A percentile compares a stretch with the other conserved stretches of the same genome.
Conservation (phyloP, 257 asterid genomes). For the Linderniella brevidens region DNA sequence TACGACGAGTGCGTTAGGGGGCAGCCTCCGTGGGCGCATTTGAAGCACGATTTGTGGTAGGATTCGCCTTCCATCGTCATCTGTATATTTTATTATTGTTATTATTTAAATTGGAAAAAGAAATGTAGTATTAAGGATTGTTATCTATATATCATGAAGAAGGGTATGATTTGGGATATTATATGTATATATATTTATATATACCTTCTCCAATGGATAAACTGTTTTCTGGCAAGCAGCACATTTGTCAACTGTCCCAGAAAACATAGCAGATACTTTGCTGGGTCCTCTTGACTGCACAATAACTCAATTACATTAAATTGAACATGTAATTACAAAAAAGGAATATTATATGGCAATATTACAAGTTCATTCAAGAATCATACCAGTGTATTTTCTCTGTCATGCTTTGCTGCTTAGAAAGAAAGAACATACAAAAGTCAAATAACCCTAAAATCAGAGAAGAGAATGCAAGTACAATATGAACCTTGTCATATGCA, state of each 20-base stretch:
- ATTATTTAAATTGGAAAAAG: background rate
- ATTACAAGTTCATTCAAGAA: background rate
- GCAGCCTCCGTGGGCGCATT: constrained; percentile 24
- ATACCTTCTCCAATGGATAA: constrained; percentile 41
- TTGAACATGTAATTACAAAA: background rate
- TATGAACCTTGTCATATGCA: too few relatives aligned
- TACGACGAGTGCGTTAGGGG: constrained; percentile 23
- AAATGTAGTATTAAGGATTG: background rate
- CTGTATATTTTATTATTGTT: too few relatives aligned
- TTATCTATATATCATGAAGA: background rate
- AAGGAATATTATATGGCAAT: background rate
- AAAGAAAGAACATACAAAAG: background rate
- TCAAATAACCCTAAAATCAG: background rate
- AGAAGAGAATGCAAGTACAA: background rate
- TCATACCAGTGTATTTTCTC: constrained; percentile 17
- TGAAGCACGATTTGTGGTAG: constrained; percentile 26
- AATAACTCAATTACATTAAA: background rate
- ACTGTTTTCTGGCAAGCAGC: constrained; percentile 36
- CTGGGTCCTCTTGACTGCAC: constrained; percentile 25
- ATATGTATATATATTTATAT: background rate
- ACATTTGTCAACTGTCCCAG: constrained; percentile 43
- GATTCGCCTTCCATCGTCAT: constrained; percentile 31
- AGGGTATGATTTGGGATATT: background rate
- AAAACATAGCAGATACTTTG: constrained; percentile 35
- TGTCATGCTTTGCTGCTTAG: constrained; percentile 18